Evolutionary conservation across 2,329 filamentous ascomycete genomes (phyloP).

Genomic region (Pseudogymnoascus sp.): DNA sequence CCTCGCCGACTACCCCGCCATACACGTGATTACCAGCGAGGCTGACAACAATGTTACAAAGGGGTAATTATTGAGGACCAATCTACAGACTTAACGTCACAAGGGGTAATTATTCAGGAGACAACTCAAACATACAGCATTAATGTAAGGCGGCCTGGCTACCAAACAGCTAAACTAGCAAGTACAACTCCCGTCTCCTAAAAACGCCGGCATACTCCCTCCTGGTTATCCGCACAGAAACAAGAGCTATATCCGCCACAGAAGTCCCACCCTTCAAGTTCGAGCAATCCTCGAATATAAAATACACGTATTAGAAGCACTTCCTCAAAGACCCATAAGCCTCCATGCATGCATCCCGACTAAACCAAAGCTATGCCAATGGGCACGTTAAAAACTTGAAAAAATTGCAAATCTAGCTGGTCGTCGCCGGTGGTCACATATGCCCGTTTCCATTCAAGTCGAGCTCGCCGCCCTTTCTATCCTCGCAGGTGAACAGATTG

Average conservation of each 20-base stretch:
- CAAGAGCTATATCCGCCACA: constrained; percentile 2
- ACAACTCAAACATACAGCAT: constrained; percentile 9
- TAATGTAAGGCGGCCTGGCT: not conserved
- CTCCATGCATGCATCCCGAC: not conserved
- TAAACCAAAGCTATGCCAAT: constrained; percentile 8
- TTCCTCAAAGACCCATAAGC: not conserved
- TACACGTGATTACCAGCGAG: not conserved
- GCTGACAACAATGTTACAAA: not conserved
- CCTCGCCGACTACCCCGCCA: constrained; percentile 8
- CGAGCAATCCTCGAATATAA: constrained; percentile 6
- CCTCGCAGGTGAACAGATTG: constrained; percentile 74
- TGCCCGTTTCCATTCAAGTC: constrained; percentile 9
- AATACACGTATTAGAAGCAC: constrained; percentile 5
- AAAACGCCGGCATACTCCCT: not conserved
- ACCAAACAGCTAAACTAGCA: constrained; percentile 10
- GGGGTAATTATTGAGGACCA: not conserved
- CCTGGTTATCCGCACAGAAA: constrained; percentile 8
- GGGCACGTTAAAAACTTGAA: not conserved
- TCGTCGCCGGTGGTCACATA: not conserved
- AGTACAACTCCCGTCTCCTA: constrained; percentile 10
- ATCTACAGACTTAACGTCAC: not conserved
- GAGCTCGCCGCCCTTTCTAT: constrained; percentile 31
- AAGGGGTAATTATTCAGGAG: not conserved
- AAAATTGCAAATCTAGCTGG: constrained; percentile 9
- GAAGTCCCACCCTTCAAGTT: not conserved